Base-by-base conservation (phyloP, 305 asterid genomes). In the Solanum aculeatissimum region DNA sequence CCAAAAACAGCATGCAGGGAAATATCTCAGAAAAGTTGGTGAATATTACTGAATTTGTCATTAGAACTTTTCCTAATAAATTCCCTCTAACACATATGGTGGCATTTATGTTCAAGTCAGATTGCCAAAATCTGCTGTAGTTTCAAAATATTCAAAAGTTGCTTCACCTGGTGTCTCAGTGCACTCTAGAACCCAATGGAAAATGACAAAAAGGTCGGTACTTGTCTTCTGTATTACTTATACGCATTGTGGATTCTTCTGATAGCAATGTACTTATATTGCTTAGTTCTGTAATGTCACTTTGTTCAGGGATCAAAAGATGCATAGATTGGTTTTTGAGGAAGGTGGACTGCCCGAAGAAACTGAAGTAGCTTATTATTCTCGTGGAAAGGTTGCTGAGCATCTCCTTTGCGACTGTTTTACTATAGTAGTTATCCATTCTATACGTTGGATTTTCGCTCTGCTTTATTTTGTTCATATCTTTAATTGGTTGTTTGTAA, bases 341-440 rank as follows among this genome's bases (percentile, higher is more conserved):
- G 90, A 92, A 85, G 97, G 91, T 86, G 98, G 98, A 88, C 89
- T 97, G 87, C 99, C 98, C 32, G 98, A 97, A 88, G 99, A 99
- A 83, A 91, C 97, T 70, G 99, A 93, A 91, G 93, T 97, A 84
- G 93, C 94, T 75, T 97, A 97, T 88, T 97, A 89, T 90, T 95
- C 99, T 85, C 93, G 93, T 85, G 99, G 99, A 87, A 95, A 95
- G 98, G 99, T 97, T 86, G 86, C 86, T 75, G 88, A 86, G 63
- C 81, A 81, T 85, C 23, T 81, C 29, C 71, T 77, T 60, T 72
- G 40, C 54, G 42, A 38, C 71, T 32, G 8, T 51, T 74, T 15
- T 11, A 47, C 40, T 43, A 21, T 66, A 68, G 70, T 71, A 51
- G 4, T 54, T 29, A 55, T 51, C 69, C 51, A 29, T 19, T 80